A percentile compares a stretch with the other conserved stretches of the same genome.
Conservation (phyloP, 345 rosid genomes). For the Lepidium africanum region DNA sequence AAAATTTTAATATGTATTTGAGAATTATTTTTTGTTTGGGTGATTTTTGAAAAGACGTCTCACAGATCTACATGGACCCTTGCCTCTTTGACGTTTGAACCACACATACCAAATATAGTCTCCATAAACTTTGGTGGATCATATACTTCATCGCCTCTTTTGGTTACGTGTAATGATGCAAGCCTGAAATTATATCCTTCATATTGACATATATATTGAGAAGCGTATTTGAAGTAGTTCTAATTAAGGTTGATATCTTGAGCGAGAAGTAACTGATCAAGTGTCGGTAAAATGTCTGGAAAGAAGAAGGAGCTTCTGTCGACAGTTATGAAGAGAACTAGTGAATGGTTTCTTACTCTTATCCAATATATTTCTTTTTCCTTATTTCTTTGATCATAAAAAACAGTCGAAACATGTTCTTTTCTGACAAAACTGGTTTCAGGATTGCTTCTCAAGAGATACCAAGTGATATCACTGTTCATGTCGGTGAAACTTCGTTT, state of each 20-base stretch:
- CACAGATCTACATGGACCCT: neutral
- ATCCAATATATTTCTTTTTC: neutral
- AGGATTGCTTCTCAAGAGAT: constrained; percentile 91
- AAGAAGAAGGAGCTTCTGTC: constrained; percentile 70
- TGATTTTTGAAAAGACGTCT: constrained; percentile 15
- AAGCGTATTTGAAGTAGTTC: constrained; percentile 8
- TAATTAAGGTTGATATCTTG: constrained; percentile 34
- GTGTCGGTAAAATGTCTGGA: constrained; percentile 34
- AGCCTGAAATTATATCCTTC: neutral
- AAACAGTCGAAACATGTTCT: neutral
- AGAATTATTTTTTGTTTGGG: neutral
- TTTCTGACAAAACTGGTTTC: constrained; percentile 13
- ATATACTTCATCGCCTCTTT: constrained; percentile 3
- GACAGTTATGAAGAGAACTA: constrained; percentile 82
- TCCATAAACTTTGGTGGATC: constrained; percentile 4
- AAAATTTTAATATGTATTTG: neutral
- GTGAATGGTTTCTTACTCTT: constrained; percentile 52
- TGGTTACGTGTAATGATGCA: neutral
- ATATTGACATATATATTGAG: neutral
- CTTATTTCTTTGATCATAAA: neutral
- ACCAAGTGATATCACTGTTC: constrained; percentile 69
- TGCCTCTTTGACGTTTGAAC: neutral
- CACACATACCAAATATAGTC: neutral
- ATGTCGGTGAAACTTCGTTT: constrained; percentile 60
- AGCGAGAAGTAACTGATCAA: constrained; percentile 17